Evolutionary conservation across 169 alveolate genomes (phyloP), one percentile per base, ranked within the genome.

Genomic region (Cardiosporidium cionae): DNA sequence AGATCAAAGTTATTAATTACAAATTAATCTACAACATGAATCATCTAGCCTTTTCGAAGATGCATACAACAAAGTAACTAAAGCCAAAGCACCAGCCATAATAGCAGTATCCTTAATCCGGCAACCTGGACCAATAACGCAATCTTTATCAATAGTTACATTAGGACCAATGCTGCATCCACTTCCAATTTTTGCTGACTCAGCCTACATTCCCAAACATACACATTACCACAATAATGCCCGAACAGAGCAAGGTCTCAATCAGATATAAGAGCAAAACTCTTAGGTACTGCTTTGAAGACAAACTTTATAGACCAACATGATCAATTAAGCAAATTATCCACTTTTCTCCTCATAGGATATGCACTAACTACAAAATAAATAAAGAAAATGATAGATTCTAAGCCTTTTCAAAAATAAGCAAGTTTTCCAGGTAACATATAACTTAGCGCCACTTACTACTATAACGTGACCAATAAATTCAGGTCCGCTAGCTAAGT

Each of bases 91-190:
- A 44, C 58, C 58, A 16, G 82, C 89, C 74, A 96, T 74, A 37
- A 95, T 87, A 37, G 93, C 86, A 36, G 95, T 71, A 67, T 91
- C 85, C 65, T 83, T 80, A 7, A 95, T 89, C 65, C 98, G 86
- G 36, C 91, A 91, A 23, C 99, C 99, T 23, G 87, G 87, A 35
- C 95, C 97, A 16, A 97, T 86, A 1, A 75, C 84, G 52, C 95
- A 94, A 70, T 94, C 89, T 32, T 89, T 92, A 7, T 98, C 99
- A 27, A 94, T 80, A 31, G 91, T 90, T 36, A 93, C 98, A 77
- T 93, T 90, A 1, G 97, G 97, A 0, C 98, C 98, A 53, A 94
- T 87, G 44, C 78, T 72, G 58, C 94, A 88, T 70, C 88, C 94
- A 28, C 82, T 78, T 52, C 93, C 95, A 52, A 94, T 86, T 68